Base-by-base conservation (phyloP, 179 eudicot species). In the Beta macrorhiza region DNA sequence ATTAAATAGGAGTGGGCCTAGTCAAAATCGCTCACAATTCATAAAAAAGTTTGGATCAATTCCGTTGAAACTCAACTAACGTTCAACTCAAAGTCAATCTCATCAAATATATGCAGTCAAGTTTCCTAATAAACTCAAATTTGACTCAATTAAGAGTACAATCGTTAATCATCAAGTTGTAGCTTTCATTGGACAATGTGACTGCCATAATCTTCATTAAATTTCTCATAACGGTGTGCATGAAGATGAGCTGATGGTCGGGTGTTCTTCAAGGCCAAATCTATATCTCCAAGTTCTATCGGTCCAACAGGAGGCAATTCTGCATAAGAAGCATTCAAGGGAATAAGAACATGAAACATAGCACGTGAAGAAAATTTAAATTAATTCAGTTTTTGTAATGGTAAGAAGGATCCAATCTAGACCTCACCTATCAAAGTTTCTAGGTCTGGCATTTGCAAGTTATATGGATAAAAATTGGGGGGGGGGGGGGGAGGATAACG, bases 181-280 rank as follows among this genome's bases (percentile, higher is more conserved):
- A 11, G 71, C 70, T 10, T 52, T 93, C 92, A 94, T 61, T 89
- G 91, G 81, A 96, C 87, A 72, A 91, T 82, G 67, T 97, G 99
- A 84, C 99, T 97, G 62, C 99, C 99, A 72, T 97, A 97, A 82
- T 97, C 97, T 7, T 85, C 85, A 47, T 97, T 94, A 64, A 94
- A 97, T 86, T 92, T 91, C 49, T 94, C 93, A 64, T 97, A 94
- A 45, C 99, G 95, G 80, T 88, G 97, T 72, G 98, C 97, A 74
- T 80, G 88, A 58, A 97, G 97, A 87, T 97, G 97, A 52, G 98
- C 99, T 22, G 99, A 97, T 76, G 99, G 98, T 75, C 98, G 88
- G 15, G 98, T 97, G 86, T 97, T 97, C 88, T 75, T 94, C 87
- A 97, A 78, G 42, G 99, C 98, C 57, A 85, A 74, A 83, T 91